A percentile compares a stretch with the other conserved stretches of the same genome.
Conservation (phyloP, 2,329 filamentous ascomycete species). For the Paecilomyces dactylethromorphus region DNA sequence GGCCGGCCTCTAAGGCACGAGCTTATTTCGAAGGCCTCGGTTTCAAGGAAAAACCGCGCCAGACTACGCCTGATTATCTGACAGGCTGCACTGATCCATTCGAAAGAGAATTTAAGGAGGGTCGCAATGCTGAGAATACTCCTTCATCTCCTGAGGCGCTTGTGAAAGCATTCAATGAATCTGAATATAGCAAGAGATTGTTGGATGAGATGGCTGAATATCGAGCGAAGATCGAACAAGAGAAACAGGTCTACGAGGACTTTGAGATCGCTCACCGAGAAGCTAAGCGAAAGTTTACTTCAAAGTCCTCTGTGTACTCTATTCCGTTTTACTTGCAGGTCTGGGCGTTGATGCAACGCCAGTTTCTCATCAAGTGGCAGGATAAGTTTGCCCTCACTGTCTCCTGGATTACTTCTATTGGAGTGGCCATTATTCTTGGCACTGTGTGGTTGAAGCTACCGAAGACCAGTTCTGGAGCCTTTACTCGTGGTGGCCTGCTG, state of each 20-base stretch:
- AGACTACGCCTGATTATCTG: constrained; percentile 70
- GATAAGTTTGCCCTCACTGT: constrained; percentile 45
- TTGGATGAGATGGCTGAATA: constrained; percentile 64
- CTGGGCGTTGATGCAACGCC: constrained; percentile 48
- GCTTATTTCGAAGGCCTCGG: constrained; percentile 65
- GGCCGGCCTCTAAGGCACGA: constrained; percentile 56
- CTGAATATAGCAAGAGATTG: constrained; percentile 49
- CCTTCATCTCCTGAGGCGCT: constrained; percentile 53
- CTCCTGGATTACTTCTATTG: constrained; percentile 45
- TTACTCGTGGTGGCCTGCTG: constrained; percentile 54
- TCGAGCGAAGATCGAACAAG: constrained; percentile 55
- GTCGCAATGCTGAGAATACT: constrained; percentile 49
- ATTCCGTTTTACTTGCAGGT: constrained; percentile 47
- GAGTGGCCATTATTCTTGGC: constrained; percentile 40
- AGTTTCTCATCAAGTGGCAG: constrained; percentile 48
- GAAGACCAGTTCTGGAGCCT: constrained; percentile 47
- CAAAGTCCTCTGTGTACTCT: constrained; percentile 63
- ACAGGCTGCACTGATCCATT: constrained; percentile 64
- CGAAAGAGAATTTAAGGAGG: constrained; percentile 50
- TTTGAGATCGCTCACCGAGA: constrained; percentile 32
- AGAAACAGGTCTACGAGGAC: constrained; percentile 48
- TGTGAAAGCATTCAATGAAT: constrained; percentile 44
- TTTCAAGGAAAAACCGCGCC: constrained; percentile 63
- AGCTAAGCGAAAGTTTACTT: constrained; percentile 49
- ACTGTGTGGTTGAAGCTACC: constrained; percentile 51